Evolutionary conservation across 2,329 filamentous ascomycete genomes (phyloP), one percentile per base, ranked within the genome.

Genomic region (Beauveria bassiana): DNA sequence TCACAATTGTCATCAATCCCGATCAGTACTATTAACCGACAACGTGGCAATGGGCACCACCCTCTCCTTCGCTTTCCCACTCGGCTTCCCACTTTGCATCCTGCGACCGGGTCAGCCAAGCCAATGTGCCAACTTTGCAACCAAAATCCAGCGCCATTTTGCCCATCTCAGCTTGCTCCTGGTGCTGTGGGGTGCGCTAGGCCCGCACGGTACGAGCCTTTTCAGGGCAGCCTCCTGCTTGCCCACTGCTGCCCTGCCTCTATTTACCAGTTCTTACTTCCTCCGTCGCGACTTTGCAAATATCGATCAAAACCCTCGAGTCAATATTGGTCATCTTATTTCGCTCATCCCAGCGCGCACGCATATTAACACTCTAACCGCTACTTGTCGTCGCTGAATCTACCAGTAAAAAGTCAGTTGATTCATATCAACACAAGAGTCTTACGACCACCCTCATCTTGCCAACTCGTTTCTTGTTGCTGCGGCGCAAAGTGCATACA

Each of bases 151-250:
- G 42, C 54, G 43, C 34, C 12, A 38, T 38, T 38, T 38, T 14
- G 14, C 47, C 51, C 54, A 57, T 49, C 54, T 47, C 55, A 47
- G 45, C 43, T 38, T 51, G 45, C 42, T 34, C 42, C 31, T 6
- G 28, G 45, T 42, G 31, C 28, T 28, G 55, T 34, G 55, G 55
- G 55, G 45, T 50, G 28, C 45, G 28, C 45, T 42, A 42, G 55
- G 20, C 55, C 56, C 56, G 46, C 46, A 59, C 56, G 56, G 56
- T 59, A 59, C 56, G 56, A 59, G 56, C 54, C 54, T 57, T 49
- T 24, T 45, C 52, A 54, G 52, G 50, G 52, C 52, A 54, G 22
- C 2, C 12, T n/a, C 52, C 34, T 38, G 34, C 12, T 10, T 16
- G 34, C 34, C 34, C 34, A 38, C 34, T 38, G 34, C 2, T 16